Evolutionary conservation across 179 eudicot species (phyloP), one percentile per base, ranked within the genome.

Genomic region (Amaranthus tricolor): DNA sequence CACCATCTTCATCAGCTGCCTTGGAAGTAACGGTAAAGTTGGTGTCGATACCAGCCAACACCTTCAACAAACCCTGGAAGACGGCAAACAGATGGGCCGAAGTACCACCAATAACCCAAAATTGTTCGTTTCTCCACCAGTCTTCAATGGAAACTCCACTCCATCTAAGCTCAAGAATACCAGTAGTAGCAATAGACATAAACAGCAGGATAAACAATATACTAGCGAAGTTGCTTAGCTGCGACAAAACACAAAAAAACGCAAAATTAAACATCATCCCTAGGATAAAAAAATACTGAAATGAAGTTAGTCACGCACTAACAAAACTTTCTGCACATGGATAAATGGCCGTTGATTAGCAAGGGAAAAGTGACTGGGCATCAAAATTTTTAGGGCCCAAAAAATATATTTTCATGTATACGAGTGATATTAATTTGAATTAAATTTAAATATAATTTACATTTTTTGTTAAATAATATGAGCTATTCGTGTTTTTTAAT

Each of bases 61-160:
- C 93, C 78, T 92, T 90, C 15, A 92, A 59, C 47, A 92, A 80
- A 58, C 97, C 97, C 76, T 90, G 97, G 85, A 92, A 89, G 66
- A 92, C 92, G 1, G 97, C 97, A 55, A 92, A 86, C 7, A 90
- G 88, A 79, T 92, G 97, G 56, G 97, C 90, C 3, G 97, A 92
- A 11, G 90, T 86, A 6, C 97, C 97, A 66, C 92, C 97, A 47
- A 92, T 92, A 80, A 90, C 97, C 97, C 97, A 92, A 55, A 88
- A 92, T 80, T 90, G 97, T 54, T 92, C 97, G 77, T 92, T 92
- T 80, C 95, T 87, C 97, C 97, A 92, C 97, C 91, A 90, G 81
- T 90, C 97, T 48, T 92, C 96, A 2, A 92, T 84, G 43, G 88
- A 77, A 15, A 92, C 93, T 59, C 93, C 93, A 66, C 96, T 85